Base-by-base conservation (phyloP, 1,139 yeast genomes). In the Ashbya aceris region DNA sequence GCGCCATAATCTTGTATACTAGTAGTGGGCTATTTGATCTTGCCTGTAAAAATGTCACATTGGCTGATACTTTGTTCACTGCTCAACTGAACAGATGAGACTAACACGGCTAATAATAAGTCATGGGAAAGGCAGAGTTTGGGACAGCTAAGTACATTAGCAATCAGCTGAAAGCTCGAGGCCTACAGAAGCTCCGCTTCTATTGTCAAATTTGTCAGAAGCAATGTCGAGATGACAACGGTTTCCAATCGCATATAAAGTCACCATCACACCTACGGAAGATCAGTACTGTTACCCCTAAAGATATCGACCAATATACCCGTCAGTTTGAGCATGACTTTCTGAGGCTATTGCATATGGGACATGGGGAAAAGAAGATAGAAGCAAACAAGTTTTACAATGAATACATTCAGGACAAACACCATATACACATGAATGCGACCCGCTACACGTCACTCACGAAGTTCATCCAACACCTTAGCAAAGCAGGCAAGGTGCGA, bases 181-280 rank as follows among this genome's bases (percentile, higher is more conserved):
- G 97, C 7, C 76, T 89, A 12, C 96, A 89, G 61, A 80, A 84
- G 56, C 73, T 93, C 40, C 73, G 77, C 49, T 91, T 76, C 71
- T 91, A 87, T 62, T 91, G 99, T 61, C 98, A 91, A 61, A 73
- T 85, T 2, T 91, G 99, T 56, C 76, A 73, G 55, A 86, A 89
- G 56, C 99, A 91, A 64, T 89, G 97, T 60, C 69, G 97, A 42
- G 99, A 93, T 60, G 91, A 84, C 49, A 91, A 91, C 63, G 99
- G 98, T 29, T 91, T 84, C 67, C 81, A 83, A 56, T 83, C 91
- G 58, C 99, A 91, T 61, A 70, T 81, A 13, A 71, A 73, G 48
- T 80, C 95, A 11, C 87, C 85, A 35, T 72, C 84, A 1, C 99
- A 91, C 60, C 65, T 74, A 39, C 73, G 76, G 27, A 75, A 75